phyloP scores from a whole-genome alignment of 352 stramenopile species.

The Phytophthora parvispora region DNA sequence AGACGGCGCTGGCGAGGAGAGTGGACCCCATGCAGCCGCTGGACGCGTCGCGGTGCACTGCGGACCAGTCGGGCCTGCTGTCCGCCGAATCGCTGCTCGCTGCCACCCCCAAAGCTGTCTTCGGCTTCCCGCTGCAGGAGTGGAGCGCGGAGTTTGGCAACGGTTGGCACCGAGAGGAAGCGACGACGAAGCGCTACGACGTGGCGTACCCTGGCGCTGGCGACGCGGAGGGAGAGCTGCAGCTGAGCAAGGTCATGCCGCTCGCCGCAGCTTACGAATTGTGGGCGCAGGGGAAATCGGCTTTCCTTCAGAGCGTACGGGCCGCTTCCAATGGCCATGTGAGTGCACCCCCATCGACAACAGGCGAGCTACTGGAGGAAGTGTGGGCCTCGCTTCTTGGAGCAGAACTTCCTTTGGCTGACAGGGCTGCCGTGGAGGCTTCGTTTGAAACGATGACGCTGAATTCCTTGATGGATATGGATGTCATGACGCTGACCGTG shows the following conservation, averaged over 20 bases:
- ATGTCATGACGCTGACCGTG: slow-evolving; percentile 39
- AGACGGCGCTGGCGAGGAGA: slow-evolving; percentile 31
- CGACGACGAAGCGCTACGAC: slow-evolving; percentile 20
- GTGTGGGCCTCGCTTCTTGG: slow-evolving; percentile 17
- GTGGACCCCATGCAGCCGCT: slow-evolving; percentile 34
- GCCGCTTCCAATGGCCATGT: neutral
- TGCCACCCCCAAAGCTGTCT: slow-evolving; percentile 36
- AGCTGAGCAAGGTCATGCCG: slow-evolving; percentile 29
- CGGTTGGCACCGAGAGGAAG: slow-evolving; percentile 23
- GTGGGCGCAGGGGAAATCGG: slow-evolving; percentile 31
- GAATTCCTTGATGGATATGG: slow-evolving; percentile 38
- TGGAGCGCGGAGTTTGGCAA: slow-evolving; percentile 39
- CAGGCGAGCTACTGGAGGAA: slow-evolving; percentile 18
- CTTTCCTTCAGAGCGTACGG: slow-evolving; percentile 21
- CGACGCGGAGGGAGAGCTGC: slow-evolving; percentile 28
- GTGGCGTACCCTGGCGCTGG: slow-evolving; percentile 14
- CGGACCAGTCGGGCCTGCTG: slow-evolving; percentile 4
- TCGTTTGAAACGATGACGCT: slow-evolving; percentile 32
- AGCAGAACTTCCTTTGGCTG: slow-evolving; percentile 17
- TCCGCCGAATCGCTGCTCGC: slow-evolving; percentile 6
- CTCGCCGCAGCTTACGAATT: slow-evolving; percentile 40
- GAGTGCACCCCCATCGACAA: slow-evolving; percentile 8
- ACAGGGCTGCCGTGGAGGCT: slow-evolving; percentile 21
- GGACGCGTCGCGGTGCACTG: slow-evolving; percentile 25
- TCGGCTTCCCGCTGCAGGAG: slow-evolving; percentile 36